Conservation (phyloP, 2,329 filamentous ascomycete species). For the Venturia aucupariae region DNA sequence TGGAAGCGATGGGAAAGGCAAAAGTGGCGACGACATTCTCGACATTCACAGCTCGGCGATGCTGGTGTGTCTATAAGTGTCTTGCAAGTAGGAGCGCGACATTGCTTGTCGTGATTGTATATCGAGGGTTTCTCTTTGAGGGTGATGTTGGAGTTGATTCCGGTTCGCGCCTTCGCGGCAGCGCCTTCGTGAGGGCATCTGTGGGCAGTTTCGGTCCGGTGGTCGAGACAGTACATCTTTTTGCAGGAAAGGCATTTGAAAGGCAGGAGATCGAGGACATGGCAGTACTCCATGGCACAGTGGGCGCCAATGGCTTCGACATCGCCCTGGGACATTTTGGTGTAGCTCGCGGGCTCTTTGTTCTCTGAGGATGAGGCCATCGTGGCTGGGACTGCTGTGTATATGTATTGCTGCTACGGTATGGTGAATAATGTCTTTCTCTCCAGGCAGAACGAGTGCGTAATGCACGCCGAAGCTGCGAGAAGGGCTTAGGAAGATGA, state of each 20-base stretch:
- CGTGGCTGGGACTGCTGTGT: neutral
- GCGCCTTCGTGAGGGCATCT: constrained; percentile 49
- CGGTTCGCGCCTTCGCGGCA: constrained; percentile 2
- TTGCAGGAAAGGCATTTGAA: constrained; percentile 87
- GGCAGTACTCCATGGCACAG: constrained; percentile 86
- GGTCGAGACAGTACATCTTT: constrained; percentile 83
- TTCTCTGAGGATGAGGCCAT: constrained; percentile 6
- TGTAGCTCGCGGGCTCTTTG: neutral
- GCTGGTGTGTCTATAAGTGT: constrained; percentile 61
- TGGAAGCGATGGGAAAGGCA: constrained; percentile 67
- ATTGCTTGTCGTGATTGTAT: constrained; percentile 54
- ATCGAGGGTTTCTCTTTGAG: constrained; percentile 42
- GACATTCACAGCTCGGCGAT: constrained; percentile 61
- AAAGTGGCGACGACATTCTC: constrained; percentile 62
- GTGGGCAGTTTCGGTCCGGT: constrained; percentile 79
- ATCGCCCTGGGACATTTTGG: constrained; percentile 61
- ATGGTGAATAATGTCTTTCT: constrained; percentile 6
- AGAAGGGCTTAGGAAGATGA: constrained; percentile 2
- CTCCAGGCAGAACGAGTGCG: constrained; percentile 1
- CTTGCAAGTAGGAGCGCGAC: constrained; percentile 57
- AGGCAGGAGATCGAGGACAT: constrained; percentile 91
- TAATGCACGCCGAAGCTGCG: constrained; percentile 7
- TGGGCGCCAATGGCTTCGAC: constrained; percentile 79
- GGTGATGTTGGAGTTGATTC: constrained; percentile 9
- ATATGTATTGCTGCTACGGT: neutral